A percentile compares a stretch with the other conserved stretches of the same genome.
These are phyloP conservation scores for Gossypium schwendimanii DNA, from an alignment of 441 rosid genomes.

Conservation along the genomic window DNA sequence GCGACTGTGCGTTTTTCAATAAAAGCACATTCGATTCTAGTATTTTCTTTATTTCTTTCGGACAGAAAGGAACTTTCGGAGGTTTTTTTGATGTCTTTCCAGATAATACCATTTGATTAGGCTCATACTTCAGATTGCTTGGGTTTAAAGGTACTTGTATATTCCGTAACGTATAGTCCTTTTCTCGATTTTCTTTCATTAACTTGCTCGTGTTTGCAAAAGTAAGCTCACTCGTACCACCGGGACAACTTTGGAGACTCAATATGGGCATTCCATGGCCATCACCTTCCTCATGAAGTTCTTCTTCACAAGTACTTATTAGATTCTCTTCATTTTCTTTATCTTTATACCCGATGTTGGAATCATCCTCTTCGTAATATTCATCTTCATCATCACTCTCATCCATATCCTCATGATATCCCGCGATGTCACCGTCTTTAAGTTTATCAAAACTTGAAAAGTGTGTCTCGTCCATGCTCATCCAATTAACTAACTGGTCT, in stretches of 20 bases:
- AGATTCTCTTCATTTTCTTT: constrained; percentile 11
- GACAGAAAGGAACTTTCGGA: constrained; percentile 49
- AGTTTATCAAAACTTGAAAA: constrained; percentile 21
- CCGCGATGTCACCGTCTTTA: constrained; percentile 25
- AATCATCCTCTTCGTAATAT: constrained; percentile 24
- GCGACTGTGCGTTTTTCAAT: constrained; percentile 45
- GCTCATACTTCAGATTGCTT: constrained; percentile 10
- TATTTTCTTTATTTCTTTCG: constrained; percentile 43
- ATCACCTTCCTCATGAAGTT: constrained; percentile 9
- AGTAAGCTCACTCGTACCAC: constrained; percentile 1
- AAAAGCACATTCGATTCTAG: constrained; percentile 29
- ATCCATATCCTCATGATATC: constrained; percentile 27
- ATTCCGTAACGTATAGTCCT: constrained; percentile 3
- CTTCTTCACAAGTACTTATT: constrained; percentile 1
- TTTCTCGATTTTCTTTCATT: constrained; percentile 5
- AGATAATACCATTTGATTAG: constrained; percentile 5
- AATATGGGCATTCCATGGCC: constrained; percentile 4
- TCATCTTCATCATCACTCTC: constrained; percentile 30
- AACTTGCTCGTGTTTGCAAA: constrained; percentile 1
- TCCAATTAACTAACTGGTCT: constrained; percentile 34
- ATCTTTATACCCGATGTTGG: constrained; percentile 10
- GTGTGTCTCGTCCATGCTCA: constrained; percentile 32
- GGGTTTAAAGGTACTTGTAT: constrained; percentile 1
- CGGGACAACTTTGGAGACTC: constrained; percentile 14
- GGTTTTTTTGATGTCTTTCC: constrained; percentile 27